These are phyloP conservation scores for Eucalyptus fibrosa DNA, from an alignment of 345 rosid species.

Conservation along the genomic window DNA sequence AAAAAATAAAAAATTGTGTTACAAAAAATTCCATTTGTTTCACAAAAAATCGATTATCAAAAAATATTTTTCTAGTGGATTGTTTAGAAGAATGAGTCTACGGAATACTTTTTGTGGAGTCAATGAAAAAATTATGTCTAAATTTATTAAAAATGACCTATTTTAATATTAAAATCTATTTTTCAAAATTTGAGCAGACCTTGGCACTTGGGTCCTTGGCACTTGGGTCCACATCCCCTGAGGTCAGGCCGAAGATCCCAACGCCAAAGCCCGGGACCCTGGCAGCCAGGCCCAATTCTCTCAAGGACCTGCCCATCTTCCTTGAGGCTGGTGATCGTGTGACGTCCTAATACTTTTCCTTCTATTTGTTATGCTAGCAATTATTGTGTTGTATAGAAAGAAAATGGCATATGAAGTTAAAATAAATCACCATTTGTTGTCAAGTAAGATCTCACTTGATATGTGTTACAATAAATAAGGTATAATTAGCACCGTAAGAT, in stretches of 20 bases:
- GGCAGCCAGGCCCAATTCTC: neutral
- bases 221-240: neutral
- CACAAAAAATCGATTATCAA: accelerated
- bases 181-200: neutral
- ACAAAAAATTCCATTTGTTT: neutral
- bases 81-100: neutral
- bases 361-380: neutral
- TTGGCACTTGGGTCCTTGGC: neutral
- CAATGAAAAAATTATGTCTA: neutral
- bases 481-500: accelerated
- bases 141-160: neutral
- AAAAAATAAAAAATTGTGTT: neutral
- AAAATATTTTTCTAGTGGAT: neutral
- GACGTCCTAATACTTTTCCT: neutral
- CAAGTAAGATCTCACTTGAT: neutral
- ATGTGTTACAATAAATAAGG: neutral
- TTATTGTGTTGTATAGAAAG: neutral
- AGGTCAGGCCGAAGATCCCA: neutral
- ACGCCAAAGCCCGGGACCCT: neutral
- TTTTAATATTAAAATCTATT: neutral
- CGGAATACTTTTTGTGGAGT: neutral
- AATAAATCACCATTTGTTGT: neutral
- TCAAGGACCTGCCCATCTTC: neutral
- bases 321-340: neutral
- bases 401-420: neutral